Conservation (phyloP, 2,329 filamentous ascomycete genomes). For the Alternaria sp. region DNA sequence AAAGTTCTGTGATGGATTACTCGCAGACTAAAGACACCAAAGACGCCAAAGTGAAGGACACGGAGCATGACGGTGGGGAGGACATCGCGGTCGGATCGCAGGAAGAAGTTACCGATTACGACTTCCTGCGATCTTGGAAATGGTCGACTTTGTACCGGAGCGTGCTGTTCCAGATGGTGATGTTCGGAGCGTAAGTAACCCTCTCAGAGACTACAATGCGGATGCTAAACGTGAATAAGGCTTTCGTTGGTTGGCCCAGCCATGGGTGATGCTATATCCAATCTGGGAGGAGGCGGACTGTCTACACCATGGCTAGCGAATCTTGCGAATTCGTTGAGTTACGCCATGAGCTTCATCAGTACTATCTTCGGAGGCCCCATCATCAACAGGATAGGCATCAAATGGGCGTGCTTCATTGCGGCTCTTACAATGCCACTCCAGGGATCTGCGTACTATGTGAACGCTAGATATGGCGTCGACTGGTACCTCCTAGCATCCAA, state of each 20-base stretch:
- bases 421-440: conserved; percentile 11
- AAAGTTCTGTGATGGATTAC: background rate
- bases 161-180: conserved; percentile 16
- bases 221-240: background rate
- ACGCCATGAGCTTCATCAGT: conserved; percentile 12
- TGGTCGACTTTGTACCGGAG: conserved; percentile 8
- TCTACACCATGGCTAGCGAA: conserved; percentile 18
- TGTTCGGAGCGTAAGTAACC: conserved; percentile 11
- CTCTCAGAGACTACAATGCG: background rate
- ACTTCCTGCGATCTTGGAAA: background rate
- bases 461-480: conserved; percentile 6
- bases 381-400: conserved; percentile 16
- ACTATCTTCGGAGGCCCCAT: conserved; percentile 15
- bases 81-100: conserved; percentile 1
- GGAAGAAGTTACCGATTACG: conserved; percentile 1
- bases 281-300: conserved; percentile 12
- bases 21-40: background rate
- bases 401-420: conserved; percentile 16
- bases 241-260: conserved; percentile 15
- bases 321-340: conserved; percentile 12
- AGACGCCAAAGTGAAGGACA: background rate
- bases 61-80: background rate
- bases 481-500: conserved; percentile 10
- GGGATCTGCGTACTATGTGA: conserved; percentile 14
- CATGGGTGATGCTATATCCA: conserved; percentile 16